These are phyloP conservation scores for Aspergillus terreus DNA, from an alignment of 2,329 filamentous ascomycete genomes.

Conservation along the genomic window DNA sequence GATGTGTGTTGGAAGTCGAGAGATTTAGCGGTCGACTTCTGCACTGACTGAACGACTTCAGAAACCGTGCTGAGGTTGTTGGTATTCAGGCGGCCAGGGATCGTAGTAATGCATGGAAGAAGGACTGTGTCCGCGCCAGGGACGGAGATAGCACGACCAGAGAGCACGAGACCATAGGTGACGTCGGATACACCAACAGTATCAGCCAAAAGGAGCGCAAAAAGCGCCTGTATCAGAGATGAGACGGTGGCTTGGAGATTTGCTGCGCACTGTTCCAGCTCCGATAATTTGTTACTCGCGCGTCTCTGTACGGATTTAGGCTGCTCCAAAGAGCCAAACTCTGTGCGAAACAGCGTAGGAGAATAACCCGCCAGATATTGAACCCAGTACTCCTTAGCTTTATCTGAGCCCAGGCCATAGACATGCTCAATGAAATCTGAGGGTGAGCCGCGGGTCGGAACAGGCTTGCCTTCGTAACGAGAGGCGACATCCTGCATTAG, in stretches of 20 bases:
- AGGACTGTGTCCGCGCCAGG: constrained; percentile 29
- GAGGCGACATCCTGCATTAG: constrained; percentile 29
- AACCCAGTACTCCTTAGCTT: constrained; percentile 26
- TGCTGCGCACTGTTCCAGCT: constrained; percentile 23
- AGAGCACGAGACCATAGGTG: constrained; percentile 32
- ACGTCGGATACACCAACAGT: constrained; percentile 23
- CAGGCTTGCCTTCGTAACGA: constrained; percentile 18
- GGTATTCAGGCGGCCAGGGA: constrained; percentile 32
- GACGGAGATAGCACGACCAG: constrained; percentile 29
- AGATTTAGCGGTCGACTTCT: constrained; percentile 22
- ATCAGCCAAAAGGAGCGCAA: constrained; percentile 32
- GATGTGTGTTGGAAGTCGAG: constrained; percentile 36
- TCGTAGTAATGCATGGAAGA: constrained; percentile 35
- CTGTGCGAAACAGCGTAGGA: constrained; percentile 17
- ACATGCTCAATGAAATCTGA: constrained; percentile 26
- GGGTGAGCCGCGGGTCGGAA: constrained; percentile 17
- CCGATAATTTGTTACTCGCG: constrained; percentile 18
- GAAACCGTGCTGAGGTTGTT: constrained; percentile 15
- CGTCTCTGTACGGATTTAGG: constrained; percentile 9
- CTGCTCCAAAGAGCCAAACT: constrained; percentile 7
- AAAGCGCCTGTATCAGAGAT: constrained; percentile 30
- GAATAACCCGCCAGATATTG: constrained; percentile 18
- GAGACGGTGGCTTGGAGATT: constrained; percentile 28
- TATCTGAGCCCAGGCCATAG: constrained; percentile 20
- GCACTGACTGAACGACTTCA: constrained; percentile 21